These are phyloP conservation scores for Xylaria telfairii DNA, from an alignment of 495 filamentous ascomycete genomes.

Conservation along the genomic window DNA sequence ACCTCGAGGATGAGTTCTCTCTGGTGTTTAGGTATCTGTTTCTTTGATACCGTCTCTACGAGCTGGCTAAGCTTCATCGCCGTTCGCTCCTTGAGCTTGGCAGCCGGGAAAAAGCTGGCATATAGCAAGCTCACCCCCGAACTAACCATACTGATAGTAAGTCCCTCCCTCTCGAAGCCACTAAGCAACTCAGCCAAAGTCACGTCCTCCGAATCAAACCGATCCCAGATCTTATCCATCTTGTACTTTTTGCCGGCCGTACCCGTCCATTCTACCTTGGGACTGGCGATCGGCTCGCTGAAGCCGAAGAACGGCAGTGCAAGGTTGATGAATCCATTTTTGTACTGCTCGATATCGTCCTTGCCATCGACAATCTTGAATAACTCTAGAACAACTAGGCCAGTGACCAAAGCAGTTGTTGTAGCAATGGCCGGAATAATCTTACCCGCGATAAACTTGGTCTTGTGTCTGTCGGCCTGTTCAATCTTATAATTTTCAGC, in stretches of 20 bases:
- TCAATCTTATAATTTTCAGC: conserved; percentile 98
- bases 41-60: conserved; percentile 88
- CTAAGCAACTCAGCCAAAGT: conserved; percentile 83
- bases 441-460: conserved; percentile 99
- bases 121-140: conserved; percentile 97
- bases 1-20: conserved; percentile 97
- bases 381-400: conserved; percentile 88
- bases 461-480: conserved; percentile 91
- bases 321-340: conserved; percentile 98
- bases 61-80: conserved; percentile 75
- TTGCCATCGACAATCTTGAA: conserved; percentile 98
- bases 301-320: conserved; percentile 98
- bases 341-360: conserved; percentile 93
- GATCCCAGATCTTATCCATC: conserved; percentile 97
- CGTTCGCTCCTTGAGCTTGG: conserved; percentile 80
- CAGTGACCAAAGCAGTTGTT: conserved; percentile 94
- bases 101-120: conserved; percentile 88
- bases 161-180: conserved; percentile 77
- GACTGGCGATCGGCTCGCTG: conserved; percentile 91
- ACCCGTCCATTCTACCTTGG: conserved; percentile 86
- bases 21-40: conserved; percentile 87
- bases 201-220: conserved; percentile 89
- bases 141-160: conserved; percentile 90
- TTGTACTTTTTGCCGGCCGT: conserved; percentile 71
- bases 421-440: conserved; percentile 99